These are phyloP conservation scores for Tolypocladium paradoxum DNA, from an alignment of 2,329 filamentous ascomycete genomes.

Conservation along the genomic window DNA sequence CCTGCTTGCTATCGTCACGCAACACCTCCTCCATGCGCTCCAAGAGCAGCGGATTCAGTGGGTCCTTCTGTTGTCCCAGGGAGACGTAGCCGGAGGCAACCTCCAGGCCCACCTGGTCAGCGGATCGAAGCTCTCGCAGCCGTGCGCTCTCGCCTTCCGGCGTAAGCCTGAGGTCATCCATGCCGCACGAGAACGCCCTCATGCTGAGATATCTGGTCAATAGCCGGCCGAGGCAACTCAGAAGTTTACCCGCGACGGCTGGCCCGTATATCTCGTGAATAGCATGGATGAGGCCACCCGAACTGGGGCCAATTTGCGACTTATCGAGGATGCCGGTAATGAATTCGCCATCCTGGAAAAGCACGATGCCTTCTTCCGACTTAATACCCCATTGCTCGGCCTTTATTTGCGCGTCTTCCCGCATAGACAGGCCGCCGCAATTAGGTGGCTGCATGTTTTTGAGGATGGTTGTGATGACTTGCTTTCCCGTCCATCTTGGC, in stretches of 20 bases:
- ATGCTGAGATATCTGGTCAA: slow-evolving; percentile 86
- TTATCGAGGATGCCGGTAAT: slow-evolving; percentile 91
- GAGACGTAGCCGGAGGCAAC: slow-evolving; percentile 86
- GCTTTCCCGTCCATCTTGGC: slow-evolving; percentile 88
- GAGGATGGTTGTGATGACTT: slow-evolving; percentile 83
- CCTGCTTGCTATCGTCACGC: slow-evolving; percentile 83
- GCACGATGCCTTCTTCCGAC: slow-evolving; percentile 70
- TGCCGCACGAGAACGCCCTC: slow-evolving; percentile 92
- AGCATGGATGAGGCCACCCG: slow-evolving; percentile 80
- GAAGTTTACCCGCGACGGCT: slow-evolving; percentile 70
- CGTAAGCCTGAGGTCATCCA: slow-evolving; percentile 87
- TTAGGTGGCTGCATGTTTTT: slow-evolving; percentile 79
- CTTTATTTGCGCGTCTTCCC: slow-evolving; percentile 67
- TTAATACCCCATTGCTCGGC: slow-evolving; percentile 67
- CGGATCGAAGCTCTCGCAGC: slow-evolving; percentile 55
- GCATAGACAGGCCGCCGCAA: slow-evolving; percentile 68
- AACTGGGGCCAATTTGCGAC: slow-evolving; percentile 79
- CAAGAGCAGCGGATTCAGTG: slow-evolving; percentile 59
- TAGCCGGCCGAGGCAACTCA: slow-evolving; percentile 81
- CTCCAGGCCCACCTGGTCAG: slow-evolving; percentile 59
- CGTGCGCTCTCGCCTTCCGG: slow-evolving; percentile 64
- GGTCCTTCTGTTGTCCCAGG: slow-evolving; percentile 53
- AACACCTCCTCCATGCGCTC: slow-evolving; percentile 79
- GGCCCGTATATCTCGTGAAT: slow-evolving; percentile 92
- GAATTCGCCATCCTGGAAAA: slow-evolving; percentile 79